Evolutionary conservation across 2,329 filamentous ascomycete genomes (phyloP), one percentile per base, ranked within the genome.

Genomic region (Pleomassaria siparia): DNA sequence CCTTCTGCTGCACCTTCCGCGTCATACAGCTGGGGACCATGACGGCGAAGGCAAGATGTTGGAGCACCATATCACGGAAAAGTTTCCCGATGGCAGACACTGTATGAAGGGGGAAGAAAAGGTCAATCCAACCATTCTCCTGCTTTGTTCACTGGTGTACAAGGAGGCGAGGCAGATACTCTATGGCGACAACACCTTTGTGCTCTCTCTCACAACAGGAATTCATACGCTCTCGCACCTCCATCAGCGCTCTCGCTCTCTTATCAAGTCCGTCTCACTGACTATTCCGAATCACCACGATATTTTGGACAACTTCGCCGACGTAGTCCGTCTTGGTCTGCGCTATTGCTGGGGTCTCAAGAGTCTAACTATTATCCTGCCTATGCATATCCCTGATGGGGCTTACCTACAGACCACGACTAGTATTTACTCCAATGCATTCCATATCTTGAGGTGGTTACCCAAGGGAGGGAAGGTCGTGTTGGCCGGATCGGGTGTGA

Each of bases 231-330:
- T 77, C 8, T 56, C 56, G 1, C 62, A 62, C 1, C 56, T 77
- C 0, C 73, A 74, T 46, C 74, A 77, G 52, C 72, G 72, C 50
- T 69, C 62, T 20, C 67, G 74, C 29, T 67, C 65, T 41, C 66
- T 74, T 35, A 75, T 76, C 49, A 75, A 73, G 44, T 65, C 71
- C 49, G 63, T 76, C 50, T 58, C 68, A 33, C 55, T 77, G 20
- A 71, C 70, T n/a, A 75, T 77, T 20, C 72, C 73, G 29, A 70
- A 66, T 6, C 73, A 76, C 52, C 72, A 74, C 59, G 73, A 76
- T 41, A 75, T 76, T 46, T 66, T 76, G 45, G 73, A 75, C 47
- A 70, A 70, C 22, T 76, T 77, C 55, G 66, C 72, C 20, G 73
- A 76, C 50, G 62, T 74, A 25, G 73, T 77, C 8, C 70, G 74